Base-by-base conservation (phyloP, 78 protist species). In the Dictyostelium purpureum region DNA sequence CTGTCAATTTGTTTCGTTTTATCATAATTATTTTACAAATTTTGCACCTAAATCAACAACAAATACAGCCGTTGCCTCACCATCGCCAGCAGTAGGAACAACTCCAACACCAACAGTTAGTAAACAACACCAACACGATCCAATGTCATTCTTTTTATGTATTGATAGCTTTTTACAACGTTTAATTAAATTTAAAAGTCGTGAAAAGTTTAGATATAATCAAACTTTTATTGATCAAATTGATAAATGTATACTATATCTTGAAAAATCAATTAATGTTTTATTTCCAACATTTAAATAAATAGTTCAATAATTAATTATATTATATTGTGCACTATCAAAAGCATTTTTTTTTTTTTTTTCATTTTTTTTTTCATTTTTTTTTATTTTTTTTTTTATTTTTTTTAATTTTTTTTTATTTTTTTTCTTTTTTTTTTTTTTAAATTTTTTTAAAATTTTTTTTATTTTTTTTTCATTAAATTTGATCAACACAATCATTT, bases 1-100 rank as follows among this genome's bases (percentile, higher is more conserved):
- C 16, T 42, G 71, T 35, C 75, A 73, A 21, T 85, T 85, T 85
- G 37, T 85, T 18, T 38, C 54, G 31, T 59, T 70, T 18, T 85
- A 73, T 85, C 91, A 85, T 70, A 45, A 11, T 7, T 79, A 85
- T 73, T 85, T 85, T 52, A 45, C 42, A 82, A 4, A 33, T 35
- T 49, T 18, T 7, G 3, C 28, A 6, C 12, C 35, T 18, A 61
- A 49, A 19, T 26, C n/a, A n/a, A n/a, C n/a, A n/a, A n/a, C n/a
- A n/a, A n/a, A 59, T n/a, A n/a, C n/a, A n/a, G n/a, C n/a, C n/a
- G n/a, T n/a, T n/a, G n/a, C n/a, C n/a, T n/a, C n/a, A n/a, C n/a
- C n/a, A n/a, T n/a, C n/a, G n/a, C n/a, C n/a, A n/a, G 37, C 18
- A n/a, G 38, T 33, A 28, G 65, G 28, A 6, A 43, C 9, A 2